Base-by-base conservation (phyloP, 805 yeast species). In the Lipomyces chichibuensis region DNA sequence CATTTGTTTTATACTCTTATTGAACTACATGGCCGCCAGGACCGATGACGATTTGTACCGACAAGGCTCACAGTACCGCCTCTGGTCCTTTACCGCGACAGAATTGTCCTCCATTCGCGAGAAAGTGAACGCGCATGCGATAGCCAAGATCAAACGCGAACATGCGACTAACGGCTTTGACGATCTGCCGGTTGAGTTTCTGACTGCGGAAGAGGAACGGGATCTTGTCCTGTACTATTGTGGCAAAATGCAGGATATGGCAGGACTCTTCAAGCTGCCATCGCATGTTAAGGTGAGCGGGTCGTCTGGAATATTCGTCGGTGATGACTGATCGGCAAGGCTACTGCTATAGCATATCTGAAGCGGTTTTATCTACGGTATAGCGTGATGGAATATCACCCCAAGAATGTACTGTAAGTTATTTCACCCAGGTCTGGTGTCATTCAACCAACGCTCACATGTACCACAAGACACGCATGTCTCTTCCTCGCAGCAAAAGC, bases 401-500 rank as follows among this genome's bases (percentile, higher is more conserved):
- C 99, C 11, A 90, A 91, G 74, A 84, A 87, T 66, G 83, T 95
- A 23, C 82, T 95, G 78, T 84, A 43, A 14, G 73, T 39, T 27
- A 14, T 14, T 79, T 69, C 79, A 83, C 5, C 27, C 20, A 7
- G 11, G 2, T 6, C 23, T 43, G 23, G 9, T 43, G 49, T 13
- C 23, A 3, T 43, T n/a, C 23, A 8, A 11, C 43, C 23, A 8
- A 11, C 43, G n/a, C 27, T 8, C 27, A n/a, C 23, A 17, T 6
- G 23, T 17, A 25, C 33, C 37, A 5, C 23, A 37, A 70, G 73
- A n/a, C 80, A 87, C 63, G 89, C 96, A 1, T 89, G 97, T 69
- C 84, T 95, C 13, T 95, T 92, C 76, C 80, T 95, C 43, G 97
- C 98, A 5, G 93, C 97, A 55, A 95, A 95, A 78, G 86, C 93